These are phyloP conservation scores for Saturnispora serradocipensis DNA, from an alignment of 805 yeast genomes.

Conservation along the genomic window DNA sequence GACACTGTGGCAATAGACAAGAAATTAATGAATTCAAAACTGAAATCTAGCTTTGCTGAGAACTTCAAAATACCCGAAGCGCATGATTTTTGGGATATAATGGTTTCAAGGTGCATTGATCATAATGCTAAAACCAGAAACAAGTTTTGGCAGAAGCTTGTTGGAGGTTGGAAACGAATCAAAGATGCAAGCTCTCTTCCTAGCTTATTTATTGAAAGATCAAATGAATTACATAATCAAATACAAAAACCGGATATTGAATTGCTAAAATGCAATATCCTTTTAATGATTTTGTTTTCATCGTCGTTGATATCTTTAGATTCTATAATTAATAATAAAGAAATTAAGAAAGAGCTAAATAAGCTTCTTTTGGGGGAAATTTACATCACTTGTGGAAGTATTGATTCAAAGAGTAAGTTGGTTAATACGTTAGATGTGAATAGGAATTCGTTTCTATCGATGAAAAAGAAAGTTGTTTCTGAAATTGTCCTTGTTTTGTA, in stretches of 20 bases:
- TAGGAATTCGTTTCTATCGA: background rate
- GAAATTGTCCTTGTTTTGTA: background rate
- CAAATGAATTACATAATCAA: background rate
- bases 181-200: background rate
- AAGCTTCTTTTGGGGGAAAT: background rate
- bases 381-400: conserved; percentile 6
- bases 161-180: background rate
- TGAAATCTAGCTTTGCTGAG: background rate
- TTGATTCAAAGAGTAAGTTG: background rate
- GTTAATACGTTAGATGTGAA: background rate
- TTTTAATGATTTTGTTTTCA: background rate
- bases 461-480: conserved; percentile 1
- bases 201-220: background rate
- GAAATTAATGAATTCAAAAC: background rate
- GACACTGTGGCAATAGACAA: background rate
- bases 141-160: background rate
- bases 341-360: background rate
- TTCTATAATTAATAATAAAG: background rate
- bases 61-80: background rate
- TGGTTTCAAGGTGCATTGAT: background rate
- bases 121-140: background rate
- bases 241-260: background rate
- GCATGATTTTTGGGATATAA: background rate
- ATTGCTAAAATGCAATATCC: conserved; percentile 2
- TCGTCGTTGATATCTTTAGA: background rate